Percentiles rank a stretch among this genome's conserved stretches.
These are phyloP conservation scores for Paraphoma sp. DNA, from an alignment of 2,329 filamentous ascomycete species.

Conservation along the genomic window DNA sequence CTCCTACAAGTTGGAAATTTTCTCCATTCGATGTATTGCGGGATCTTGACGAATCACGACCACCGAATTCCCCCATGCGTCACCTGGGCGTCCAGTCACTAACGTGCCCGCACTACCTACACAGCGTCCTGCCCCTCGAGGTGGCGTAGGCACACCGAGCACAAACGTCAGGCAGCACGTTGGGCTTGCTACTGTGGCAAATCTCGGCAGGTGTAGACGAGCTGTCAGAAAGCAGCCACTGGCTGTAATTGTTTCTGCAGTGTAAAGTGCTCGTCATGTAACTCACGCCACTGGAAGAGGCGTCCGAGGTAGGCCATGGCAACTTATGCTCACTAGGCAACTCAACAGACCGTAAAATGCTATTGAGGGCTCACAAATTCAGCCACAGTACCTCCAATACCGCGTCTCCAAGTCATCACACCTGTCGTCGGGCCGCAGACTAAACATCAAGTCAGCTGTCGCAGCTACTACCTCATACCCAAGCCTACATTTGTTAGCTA, in stretches of 20 bases:
- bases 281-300: no score
- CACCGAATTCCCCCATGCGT: background rate
- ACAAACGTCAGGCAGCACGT: background rate
- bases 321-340: background rate
- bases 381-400: constrained; percentile 2
- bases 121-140: background rate
- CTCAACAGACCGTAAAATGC: background rate
- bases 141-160: constrained; percentile 2
- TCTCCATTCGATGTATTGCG: background rate
- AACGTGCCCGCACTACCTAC: constrained; percentile 22
- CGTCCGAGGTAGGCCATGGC: no score
- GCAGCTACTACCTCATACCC: background rate
- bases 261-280: no score
- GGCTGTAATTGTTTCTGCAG: background rate
- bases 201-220: constrained; percentile 1
- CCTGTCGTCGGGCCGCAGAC: background rate
- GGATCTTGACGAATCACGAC: no score
- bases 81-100: constrained; percentile 18
- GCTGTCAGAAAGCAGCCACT: constrained; percentile 12
- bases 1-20: background rate
- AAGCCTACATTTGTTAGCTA: no score
- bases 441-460: background rate
- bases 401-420: constrained; percentile 7
- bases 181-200: constrained; percentile 8
- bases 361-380: background rate